Percentiles rank a stretch among this genome's conserved stretches.
Conservation (phyloP, 352 stramenopile genomes). For the Pythium brachiatum region DNA sequence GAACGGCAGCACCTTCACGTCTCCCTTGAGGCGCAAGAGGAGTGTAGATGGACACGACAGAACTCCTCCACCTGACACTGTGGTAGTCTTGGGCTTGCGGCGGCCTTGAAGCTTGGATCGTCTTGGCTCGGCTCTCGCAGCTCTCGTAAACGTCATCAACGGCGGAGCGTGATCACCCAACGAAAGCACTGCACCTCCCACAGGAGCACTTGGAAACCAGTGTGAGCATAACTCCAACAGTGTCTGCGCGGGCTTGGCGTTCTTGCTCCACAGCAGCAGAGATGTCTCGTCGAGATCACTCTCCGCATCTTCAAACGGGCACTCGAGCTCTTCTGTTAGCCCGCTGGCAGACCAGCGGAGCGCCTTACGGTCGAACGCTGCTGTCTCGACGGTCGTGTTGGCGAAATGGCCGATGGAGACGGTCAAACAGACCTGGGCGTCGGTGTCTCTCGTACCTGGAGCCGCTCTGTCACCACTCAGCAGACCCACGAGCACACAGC, state of each 20-base stretch:
- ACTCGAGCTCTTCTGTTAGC: slow-evolving; percentile 28
- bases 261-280: slow-evolving; percentile 57
- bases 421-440: slow-evolving; percentile 19
- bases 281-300: slow-evolving; percentile 26
- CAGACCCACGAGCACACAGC: slow-evolving; percentile 35
- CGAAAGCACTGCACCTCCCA: slow-evolving; percentile 40
- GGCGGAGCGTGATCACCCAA: slow-evolving; percentile 7
- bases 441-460: background rate
- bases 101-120: background rate
- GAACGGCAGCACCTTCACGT: slow-evolving; percentile 7
- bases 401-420: slow-evolving; percentile 51
- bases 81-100: slow-evolving; percentile 10
- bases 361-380: slow-evolving; percentile 50
- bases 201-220: slow-evolving; percentile 35
- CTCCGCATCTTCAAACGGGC: slow-evolving; percentile 29
- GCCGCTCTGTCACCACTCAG: slow-evolving; percentile 3
- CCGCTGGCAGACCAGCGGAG: slow-evolving; percentile 41
- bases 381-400: slow-evolving; percentile 40
- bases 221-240: slow-evolving; percentile 32
- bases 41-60: slow-evolving; percentile 12
- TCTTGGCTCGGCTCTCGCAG: background rate
- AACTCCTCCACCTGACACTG: background rate
- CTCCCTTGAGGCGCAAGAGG: slow-evolving; percentile 4
- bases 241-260: slow-evolving; percentile 43
- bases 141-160: slow-evolving; percentile 18